phyloP scores from a whole-genome alignment of 257 asterid species.

The Scutellaria minor region DNA sequence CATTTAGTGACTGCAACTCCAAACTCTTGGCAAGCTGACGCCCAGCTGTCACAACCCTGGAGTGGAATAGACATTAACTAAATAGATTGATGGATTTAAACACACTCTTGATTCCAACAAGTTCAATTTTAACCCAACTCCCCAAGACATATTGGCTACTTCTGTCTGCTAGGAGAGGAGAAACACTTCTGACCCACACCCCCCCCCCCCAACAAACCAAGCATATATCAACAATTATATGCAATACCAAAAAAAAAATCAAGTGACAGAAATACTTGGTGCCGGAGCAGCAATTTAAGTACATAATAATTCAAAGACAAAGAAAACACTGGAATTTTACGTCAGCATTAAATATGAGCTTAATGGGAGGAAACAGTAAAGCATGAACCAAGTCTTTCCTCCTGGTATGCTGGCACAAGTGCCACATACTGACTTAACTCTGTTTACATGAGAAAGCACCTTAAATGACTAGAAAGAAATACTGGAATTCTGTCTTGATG shows the following conservation, averaged over 20 bases:
- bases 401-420: constrained; percentile 4
- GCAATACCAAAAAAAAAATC: too few relatives aligned
- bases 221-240: too few relatives aligned
- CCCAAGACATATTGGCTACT: neutral
- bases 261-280: too few relatives aligned
- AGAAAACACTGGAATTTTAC: neutral
- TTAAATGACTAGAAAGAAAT: neutral
- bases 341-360: neutral
- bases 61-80: constrained; percentile 25
- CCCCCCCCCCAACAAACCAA: too few relatives aligned
- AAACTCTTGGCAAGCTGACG: constrained; percentile 92
- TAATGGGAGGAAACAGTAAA: neutral
- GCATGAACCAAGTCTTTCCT: neutral
- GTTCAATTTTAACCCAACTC: constrained; percentile 1
- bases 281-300: too few relatives aligned
- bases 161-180: too few relatives aligned
- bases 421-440: neutral
- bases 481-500: neutral
- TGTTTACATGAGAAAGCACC: neutral
- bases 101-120: constrained; percentile 4
- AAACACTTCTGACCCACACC: too few relatives aligned
- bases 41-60: constrained; percentile 89
- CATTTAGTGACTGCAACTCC: constrained; percentile 91
- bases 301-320: too few relatives aligned
- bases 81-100: neutral